Evolutionary conservation across 805 yeast species (phyloP), one percentile per base, ranked within the genome.

Genomic region (Torulaspora quercuum): DNA sequence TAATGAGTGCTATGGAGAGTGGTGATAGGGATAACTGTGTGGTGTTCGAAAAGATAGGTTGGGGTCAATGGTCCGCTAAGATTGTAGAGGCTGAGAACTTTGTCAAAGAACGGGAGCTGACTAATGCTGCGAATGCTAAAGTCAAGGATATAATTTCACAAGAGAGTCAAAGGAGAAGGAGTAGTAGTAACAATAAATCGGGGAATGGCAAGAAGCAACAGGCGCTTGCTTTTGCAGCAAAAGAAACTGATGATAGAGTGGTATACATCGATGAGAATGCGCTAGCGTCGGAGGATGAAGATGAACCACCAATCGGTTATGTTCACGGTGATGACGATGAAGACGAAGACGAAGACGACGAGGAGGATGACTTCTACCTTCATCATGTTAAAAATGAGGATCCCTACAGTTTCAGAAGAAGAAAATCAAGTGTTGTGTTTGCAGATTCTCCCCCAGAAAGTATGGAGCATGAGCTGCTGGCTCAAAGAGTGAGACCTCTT

Each of bases 41-140:
- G 27, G 75, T 82, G 10, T 89, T 89, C 64, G 95, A 87, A 54
- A 89, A 89, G 64, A 87, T 89, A 20, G 96, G 97, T 14, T 89
- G 97, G 97, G 97, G 97, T 42, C 94, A 89, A 59, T 89, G 97
- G 97, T 46, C 57, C 15, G 94, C 89, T 3, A 72, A 78, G 50
- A 64, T 67, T 32, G 76, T 64, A 12, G 57, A 61, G n/a, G 41
- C 61, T 7, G 57, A 58, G 33, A 38, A 55, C 14, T 68, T 68
- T 38, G 45, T 44, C n/a, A 48, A 48, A 52, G 50, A 72, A 61
- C 56, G 70, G 67, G 73, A 60, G 57, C 52, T 52, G 50, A 69
- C 60, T 57, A 72, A 52, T 38, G 49, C 57, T 8, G 55, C 62
- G 5, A 65, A 64, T 36, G 58, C 65, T 16, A 64, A 64, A 35